phyloP scores from a whole-genome alignment of 306 rosid species.

The apple (Malus domestica) region DNA sequence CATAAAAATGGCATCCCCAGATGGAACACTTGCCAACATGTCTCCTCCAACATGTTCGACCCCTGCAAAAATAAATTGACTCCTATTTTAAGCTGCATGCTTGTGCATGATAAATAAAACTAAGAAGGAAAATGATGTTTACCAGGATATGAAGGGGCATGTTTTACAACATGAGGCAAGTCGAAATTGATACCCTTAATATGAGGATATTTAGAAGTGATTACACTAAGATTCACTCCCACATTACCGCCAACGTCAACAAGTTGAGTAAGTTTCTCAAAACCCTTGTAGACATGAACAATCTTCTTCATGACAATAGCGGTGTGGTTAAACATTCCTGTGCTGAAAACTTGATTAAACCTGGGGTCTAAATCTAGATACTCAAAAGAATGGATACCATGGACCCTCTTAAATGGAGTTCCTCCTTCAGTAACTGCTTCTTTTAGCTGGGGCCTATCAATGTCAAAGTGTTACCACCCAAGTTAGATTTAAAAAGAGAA shows the following conservation, averaged over 20 bases:
- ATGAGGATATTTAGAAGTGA: constrained; percentile 46
- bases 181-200: constrained; percentile 37
- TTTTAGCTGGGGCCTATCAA: constrained; percentile 30
- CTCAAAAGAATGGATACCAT: constrained; percentile 35
- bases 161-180: constrained; percentile 37
- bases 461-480: background rate
- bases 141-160: constrained; percentile 47
- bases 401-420: constrained; percentile 31
- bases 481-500: no score
- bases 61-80: constrained; percentile 3
- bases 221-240: constrained; percentile 36
- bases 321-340: constrained; percentile 36
- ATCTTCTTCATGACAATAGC: constrained; percentile 26
- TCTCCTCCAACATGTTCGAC: constrained; percentile 50
- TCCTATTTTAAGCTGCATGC: background rate
- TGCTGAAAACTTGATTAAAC: constrained; percentile 40
- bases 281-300: constrained; percentile 38
- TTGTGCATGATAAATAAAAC: background rate
- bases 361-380: constrained; percentile 25
- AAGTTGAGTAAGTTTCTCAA: constrained; percentile 27
- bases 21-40: constrained; percentile 51
- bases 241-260: constrained; percentile 64
- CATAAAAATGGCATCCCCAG: constrained; percentile 53
- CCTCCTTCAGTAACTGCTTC: constrained; percentile 32
- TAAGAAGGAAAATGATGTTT: background rate